phyloP scores from a whole-genome alignment of 2,329 filamentous ascomycete species.

The Fusarium lateritium region DNA sequence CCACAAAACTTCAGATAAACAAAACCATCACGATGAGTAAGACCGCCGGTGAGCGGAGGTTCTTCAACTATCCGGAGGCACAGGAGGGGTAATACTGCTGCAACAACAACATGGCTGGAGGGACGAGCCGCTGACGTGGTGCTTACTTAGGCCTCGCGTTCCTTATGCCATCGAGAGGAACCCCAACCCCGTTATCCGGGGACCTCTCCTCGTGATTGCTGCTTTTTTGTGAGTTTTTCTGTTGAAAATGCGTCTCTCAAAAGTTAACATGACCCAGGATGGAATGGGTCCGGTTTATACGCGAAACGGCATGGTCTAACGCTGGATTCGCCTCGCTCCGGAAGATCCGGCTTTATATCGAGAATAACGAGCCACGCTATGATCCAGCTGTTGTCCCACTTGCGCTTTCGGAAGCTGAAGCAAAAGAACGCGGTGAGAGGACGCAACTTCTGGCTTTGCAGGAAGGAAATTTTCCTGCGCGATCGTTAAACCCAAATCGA shows the following conservation, averaged over 20 bases:
- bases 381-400: conserved; percentile 63
- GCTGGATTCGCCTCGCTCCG: conserved; percentile 74
- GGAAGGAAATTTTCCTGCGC: neutral
- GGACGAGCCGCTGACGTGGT: conserved; percentile 29
- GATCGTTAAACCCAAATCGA: conserved; percentile 56
- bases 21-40: conserved; percentile 19
- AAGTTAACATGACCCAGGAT: conserved; percentile 32
- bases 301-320: conserved; percentile 65
- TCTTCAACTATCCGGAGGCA: conserved; percentile 43
- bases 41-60: conserved; percentile 11
- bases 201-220: conserved; percentile 32
- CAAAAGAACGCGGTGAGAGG: conserved; percentile 19
- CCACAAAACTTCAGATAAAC: neutral
- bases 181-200: conserved; percentile 38
- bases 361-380: conserved; percentile 64
- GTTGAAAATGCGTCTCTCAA: fast-evolving
- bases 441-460: conserved; percentile 5
- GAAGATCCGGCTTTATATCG: conserved; percentile 65
- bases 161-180: conserved; percentile 36
- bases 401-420: conserved; percentile 61
- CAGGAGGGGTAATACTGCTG: conserved; percentile 35
- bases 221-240: conserved; percentile 33
- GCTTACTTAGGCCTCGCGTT: conserved; percentile 34
- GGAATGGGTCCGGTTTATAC: conserved; percentile 47
- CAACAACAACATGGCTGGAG: too few relatives aligned